phyloP scores from a whole-genome alignment of 1,284 basidiomycete genomes.

The Apiotrichum mycotoxinovorans region DNA sequence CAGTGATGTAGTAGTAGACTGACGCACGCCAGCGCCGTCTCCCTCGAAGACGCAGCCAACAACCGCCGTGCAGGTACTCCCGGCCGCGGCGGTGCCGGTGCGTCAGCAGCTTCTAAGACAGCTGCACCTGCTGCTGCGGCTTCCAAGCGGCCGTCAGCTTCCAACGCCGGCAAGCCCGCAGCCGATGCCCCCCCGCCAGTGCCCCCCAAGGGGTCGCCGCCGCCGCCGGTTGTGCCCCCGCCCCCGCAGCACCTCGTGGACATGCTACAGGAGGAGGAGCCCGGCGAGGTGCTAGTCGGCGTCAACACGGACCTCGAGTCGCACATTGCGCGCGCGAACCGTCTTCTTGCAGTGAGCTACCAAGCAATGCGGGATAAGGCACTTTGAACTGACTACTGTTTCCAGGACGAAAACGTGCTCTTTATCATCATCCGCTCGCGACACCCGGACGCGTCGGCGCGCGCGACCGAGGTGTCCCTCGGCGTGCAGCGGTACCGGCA shows the following conservation, averaged over 20 bases:
- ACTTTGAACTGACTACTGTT: not conserved
- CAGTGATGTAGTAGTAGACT: not conserved
- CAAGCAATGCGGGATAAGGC: too few relatives aligned
- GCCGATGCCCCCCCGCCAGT: not conserved
- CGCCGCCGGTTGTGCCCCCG: not conserved
- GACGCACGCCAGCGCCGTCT: slow-evolving; percentile 6
- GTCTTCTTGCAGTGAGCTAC: slow-evolving; percentile 25
- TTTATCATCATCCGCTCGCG: slow-evolving; percentile 44
- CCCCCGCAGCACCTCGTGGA: not conserved
- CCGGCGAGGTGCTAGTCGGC: slow-evolving; percentile 46
- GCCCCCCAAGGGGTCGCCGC: not conserved
- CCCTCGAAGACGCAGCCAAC: slow-evolving; percentile 31
- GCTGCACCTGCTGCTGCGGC: too few relatives aligned
- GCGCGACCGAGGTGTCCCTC: slow-evolving; percentile 42
- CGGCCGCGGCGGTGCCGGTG: too few relatives aligned
- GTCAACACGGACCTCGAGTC: slow-evolving; percentile 30
- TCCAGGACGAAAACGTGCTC: slow-evolving; percentile 36
- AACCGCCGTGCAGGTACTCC: not conserved
- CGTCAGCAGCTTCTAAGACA: too few relatives aligned
- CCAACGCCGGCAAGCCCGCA: not conserved
- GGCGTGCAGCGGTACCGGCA: slow-evolving; percentile 46
- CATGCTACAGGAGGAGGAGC: slow-evolving; percentile 30
- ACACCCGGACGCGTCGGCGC: slow-evolving; percentile 31
- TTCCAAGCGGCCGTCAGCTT: too few relatives aligned
- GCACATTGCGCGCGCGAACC: slow-evolving; percentile 35